These are phyloP conservation scores for Tricladium varicosporioides DNA, from an alignment of 2,329 filamentous ascomycete genomes.

Conservation along the genomic window DNA sequence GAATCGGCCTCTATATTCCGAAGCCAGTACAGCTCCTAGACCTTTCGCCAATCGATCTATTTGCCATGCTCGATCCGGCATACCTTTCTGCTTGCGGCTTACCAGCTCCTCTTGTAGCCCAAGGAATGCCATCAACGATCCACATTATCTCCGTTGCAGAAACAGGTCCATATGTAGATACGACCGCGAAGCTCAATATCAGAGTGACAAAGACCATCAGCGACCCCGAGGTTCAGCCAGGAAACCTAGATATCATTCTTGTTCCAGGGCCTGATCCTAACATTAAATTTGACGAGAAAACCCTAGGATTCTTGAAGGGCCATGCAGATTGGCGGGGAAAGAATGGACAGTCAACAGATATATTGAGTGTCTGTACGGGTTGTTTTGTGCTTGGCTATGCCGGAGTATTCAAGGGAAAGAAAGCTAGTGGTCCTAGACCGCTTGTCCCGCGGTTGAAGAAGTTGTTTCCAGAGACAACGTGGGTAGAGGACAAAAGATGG, in stretches of 20 bases:
- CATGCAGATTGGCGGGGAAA: slow-evolving; percentile 35
- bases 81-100: slow-evolving; percentile 41
- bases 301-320: slow-evolving; percentile 42
- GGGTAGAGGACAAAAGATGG: slow-evolving; percentile 50
- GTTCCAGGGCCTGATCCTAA: slow-evolving; percentile 50
- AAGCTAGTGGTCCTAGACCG: slow-evolving; percentile 46
- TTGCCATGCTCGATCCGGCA: slow-evolving; percentile 45
- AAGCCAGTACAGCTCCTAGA: slow-evolving; percentile 48
- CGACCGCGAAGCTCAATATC: slow-evolving; percentile 42
- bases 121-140: slow-evolving; percentile 44
- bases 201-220: slow-evolving; percentile 43
- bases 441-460: slow-evolving; percentile 37
- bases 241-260: slow-evolving; percentile 49
- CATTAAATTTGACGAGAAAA: slow-evolving; percentile 33
- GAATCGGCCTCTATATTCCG: slow-evolving; percentile 52
- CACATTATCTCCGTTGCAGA: slow-evolving; percentile 45
- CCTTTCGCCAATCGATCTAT: slow-evolving; percentile 48
- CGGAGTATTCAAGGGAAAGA: slow-evolving; percentile 46
- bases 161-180: slow-evolving; percentile 36
- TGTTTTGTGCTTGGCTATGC: slow-evolving; percentile 47
- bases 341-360: slow-evolving; percentile 40
- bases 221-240: slow-evolving; percentile 47
- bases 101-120: slow-evolving; percentile 38
- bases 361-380: slow-evolving; percentile 52
- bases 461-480: slow-evolving; percentile 40